Percentiles rank a stretch among this genome's conserved stretches.
Conservation (phyloP, 1,139 yeast species). For the Lodderomyces margitis region DNA sequence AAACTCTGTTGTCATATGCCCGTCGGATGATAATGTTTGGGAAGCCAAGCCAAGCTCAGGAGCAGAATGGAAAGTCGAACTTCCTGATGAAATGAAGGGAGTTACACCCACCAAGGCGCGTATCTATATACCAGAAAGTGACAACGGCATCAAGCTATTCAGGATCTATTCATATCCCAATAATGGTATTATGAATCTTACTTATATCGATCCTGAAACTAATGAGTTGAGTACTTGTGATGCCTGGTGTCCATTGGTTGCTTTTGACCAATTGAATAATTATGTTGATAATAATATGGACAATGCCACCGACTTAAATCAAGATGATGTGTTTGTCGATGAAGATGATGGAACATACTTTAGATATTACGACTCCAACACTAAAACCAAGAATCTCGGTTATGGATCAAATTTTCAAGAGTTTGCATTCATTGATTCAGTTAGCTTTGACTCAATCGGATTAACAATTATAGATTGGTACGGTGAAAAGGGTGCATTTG, state of each 20-base stretch:
- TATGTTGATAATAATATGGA: slow-evolving; percentile 21
- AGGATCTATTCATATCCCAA: slow-evolving; percentile 77
- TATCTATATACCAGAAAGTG: slow-evolving; percentile 58
- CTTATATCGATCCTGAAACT: slow-evolving; percentile 74
- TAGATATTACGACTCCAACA: slow-evolving; percentile 39
- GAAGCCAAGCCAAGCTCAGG: slow-evolving; percentile 46
- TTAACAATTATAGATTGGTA: slow-evolving; percentile 69
- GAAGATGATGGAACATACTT: slow-evolving; percentile 36
- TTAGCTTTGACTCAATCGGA: slow-evolving; percentile 61
- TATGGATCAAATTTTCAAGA: slow-evolving; percentile 64
- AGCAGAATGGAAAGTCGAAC: slow-evolving; percentile 67
- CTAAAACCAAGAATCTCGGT: slow-evolving; percentile 44
- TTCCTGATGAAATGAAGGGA: slow-evolving; percentile 53
- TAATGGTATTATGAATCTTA: slow-evolving; percentile 86
- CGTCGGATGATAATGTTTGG: slow-evolving; percentile 56
- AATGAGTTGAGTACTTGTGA: slow-evolving; percentile 64
- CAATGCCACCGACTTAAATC: slow-evolving; percentile 22
- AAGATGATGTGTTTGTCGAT: slow-evolving; percentile 29
- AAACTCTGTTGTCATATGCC: slow-evolving; percentile 55
- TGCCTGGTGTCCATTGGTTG: slow-evolving; percentile 76
- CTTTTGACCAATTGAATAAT: slow-evolving; percentile 27
- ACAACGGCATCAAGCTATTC: slow-evolving; percentile 60
- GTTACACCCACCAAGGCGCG: slow-evolving; percentile 73
- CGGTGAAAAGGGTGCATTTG: slow-evolving; percentile 65
- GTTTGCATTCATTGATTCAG: slow-evolving; percentile 71